Evolutionary conservation across 305 asterid genomes (phyloP), one percentile per base, ranked within the genome.

Genomic region (Euphrasia arctica): DNA sequence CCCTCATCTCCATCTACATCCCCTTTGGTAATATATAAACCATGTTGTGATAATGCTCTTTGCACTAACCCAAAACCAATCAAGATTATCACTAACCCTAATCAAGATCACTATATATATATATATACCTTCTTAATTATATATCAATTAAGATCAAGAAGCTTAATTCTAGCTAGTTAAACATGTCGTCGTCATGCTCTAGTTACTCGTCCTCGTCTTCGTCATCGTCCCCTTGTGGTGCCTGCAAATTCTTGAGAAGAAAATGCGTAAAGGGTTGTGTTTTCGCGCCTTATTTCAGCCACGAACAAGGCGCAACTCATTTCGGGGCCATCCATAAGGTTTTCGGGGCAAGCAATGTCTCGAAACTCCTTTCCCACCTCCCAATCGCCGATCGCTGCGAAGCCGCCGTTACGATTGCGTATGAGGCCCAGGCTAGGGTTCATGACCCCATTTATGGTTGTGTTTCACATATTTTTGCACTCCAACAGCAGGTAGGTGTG

Each of bases 1-100:
- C 75, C 73, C 66, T 69, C 66, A 71, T 68, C 73, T 67, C 72
- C 72, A 70, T 68, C 73, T 67, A 70, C 72, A 70, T 67, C 63
- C 29, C 31, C 12, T 51, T 14, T 12, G 29, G 28, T 51, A 18
- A 18, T 51, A 1, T 51, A 51, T 51, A 43, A 14, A 51, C 71
- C 61, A 77, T 68, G 41, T 73, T 56, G 51, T 71, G 42, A 64
- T 61, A 70, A 51, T 69, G 55, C 54, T 51, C 57, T 18, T 63
- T 65, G 64, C 64, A 78, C 66, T 63, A 47, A 59, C 4, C 71
- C 60, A 57, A 29, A 58, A 65, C 22, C 15, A 11, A 48, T 48
- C 54, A 48, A 48, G 54, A 48, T 48, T 48, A 48, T 4, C 15
- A 11, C 22, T 14, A 51, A 10, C 57, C 57, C 57, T 18, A 18